These are phyloP conservation scores for Ceratobasidium sp. DNA, from an alignment of 1,284 basidiomycete genomes.

Conservation along the genomic window DNA sequence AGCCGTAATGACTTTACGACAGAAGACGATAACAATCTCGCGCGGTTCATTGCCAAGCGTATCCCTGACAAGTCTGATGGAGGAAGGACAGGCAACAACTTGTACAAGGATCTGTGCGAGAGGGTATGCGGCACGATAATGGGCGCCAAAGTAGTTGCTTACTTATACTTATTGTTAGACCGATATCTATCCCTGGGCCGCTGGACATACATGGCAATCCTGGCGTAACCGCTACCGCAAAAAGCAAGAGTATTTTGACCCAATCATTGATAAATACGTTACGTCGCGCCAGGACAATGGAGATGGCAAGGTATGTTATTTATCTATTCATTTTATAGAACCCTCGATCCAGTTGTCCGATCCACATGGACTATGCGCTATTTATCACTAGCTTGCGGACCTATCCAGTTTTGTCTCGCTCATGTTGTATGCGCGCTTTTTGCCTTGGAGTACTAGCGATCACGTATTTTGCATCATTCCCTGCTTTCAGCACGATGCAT, in stretches of 20 bases:
- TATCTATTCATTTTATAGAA: background rate
- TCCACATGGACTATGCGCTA: conserved; percentile 3
- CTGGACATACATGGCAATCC: conserved; percentile 83
- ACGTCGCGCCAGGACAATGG: conserved; percentile 14
- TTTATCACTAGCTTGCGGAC: conserved; percentile 1
- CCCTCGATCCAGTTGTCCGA: background rate
- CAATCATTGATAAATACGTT: conserved; percentile 58
- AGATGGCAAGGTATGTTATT: conserved; percentile 27
- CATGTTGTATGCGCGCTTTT: conserved; percentile 29
- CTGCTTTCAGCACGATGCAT: background rate
- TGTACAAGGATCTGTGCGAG: conserved; percentile 70
- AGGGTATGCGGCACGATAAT: conserved; percentile 53
- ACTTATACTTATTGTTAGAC: conserved; percentile 62
- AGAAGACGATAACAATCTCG: conserved; percentile 72
- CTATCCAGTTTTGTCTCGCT: conserved; percentile 9
- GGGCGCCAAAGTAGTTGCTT: background rate
- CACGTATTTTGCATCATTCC: background rate
- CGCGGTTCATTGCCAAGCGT: conserved; percentile 75
- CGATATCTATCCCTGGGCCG: conserved; percentile 74
- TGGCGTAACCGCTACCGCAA: conserved; percentile 87
- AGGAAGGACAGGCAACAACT: conserved; percentile 75
- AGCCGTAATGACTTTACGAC: conserved; percentile 77
- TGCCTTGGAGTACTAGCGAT: background rate
- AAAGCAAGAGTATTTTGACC: conserved; percentile 68
- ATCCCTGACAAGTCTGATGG: conserved; percentile 80